These are phyloP conservation scores for Pisolithus orientalis DNA, from an alignment of 768 basidiomycete genomes.

Conservation along the genomic window DNA sequence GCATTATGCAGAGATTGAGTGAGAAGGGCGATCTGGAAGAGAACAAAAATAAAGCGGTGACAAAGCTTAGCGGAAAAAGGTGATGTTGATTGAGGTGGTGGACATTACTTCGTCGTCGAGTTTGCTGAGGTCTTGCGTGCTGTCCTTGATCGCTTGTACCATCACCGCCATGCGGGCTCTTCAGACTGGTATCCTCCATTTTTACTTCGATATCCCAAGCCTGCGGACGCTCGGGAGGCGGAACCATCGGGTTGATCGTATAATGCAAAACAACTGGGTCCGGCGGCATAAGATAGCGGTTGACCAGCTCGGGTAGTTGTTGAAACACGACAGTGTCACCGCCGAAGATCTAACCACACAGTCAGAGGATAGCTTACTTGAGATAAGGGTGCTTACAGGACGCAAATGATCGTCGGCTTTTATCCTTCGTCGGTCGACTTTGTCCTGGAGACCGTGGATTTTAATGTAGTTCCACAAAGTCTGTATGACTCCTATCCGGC, in stretches of 20 bases:
- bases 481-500: slow-evolving; percentile 72
- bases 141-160: slow-evolving; percentile 64
- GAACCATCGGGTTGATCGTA: slow-evolving; percentile 52
- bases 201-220: slow-evolving; percentile 90
- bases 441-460: slow-evolving; percentile 74
- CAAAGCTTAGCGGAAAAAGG: slow-evolving; percentile 11
- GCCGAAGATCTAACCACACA: slow-evolving; percentile 53
- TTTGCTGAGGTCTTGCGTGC: slow-evolving; percentile 55
- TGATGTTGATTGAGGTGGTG: background rate
- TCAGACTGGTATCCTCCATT: slow-evolving; percentile 71
- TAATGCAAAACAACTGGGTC: slow-evolving; percentile 83
- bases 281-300: slow-evolving; percentile 68
- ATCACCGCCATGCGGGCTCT: slow-evolving; percentile 73
- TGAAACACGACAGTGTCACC: slow-evolving; percentile 69
- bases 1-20: slow-evolving; percentile 85
- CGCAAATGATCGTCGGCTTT: slow-evolving; percentile 63
- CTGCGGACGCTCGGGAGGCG: slow-evolving; percentile 62
- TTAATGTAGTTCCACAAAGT: slow-evolving; percentile 93
- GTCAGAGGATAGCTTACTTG: background rate
- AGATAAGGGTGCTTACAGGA: slow-evolving; percentile 36
- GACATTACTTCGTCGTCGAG: slow-evolving; percentile 82
- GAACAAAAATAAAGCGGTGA: slow-evolving; percentile 1
- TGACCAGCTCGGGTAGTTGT: slow-evolving; percentile 78
- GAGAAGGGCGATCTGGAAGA: slow-evolving; percentile 63
- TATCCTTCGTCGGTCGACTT: slow-evolving; percentile 66